Percentiles rank a stretch among this genome's conserved stretches.
Conservation (phyloP, 208 protist genomes). For the Trichomonas tenax region DNA sequence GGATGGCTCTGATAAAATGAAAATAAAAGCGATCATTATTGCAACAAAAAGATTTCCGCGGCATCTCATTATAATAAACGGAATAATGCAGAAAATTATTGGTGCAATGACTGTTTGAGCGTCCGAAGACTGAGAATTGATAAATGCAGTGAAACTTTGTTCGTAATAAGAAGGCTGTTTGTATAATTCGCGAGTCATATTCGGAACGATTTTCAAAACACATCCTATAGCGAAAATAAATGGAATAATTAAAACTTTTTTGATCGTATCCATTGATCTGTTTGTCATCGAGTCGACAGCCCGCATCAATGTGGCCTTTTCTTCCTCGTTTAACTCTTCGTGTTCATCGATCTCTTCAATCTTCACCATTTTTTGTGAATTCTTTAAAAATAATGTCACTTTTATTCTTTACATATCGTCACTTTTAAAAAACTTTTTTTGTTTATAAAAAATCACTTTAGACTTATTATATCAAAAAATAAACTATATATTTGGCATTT, state of each 20-base stretch:
- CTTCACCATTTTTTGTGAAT: no score
- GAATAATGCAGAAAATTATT: not conserved
- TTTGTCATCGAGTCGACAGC: not conserved
- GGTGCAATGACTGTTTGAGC: not conserved
- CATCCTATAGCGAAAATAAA: not conserved
- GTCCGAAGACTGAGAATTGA: not conserved
- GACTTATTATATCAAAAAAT: no score
- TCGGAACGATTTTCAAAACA: not conserved
- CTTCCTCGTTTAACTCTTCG: not conserved
- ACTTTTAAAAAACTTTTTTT: no score
- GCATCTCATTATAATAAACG: not conserved
- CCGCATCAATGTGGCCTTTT: not conserved
- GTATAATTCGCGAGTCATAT: not conserved
- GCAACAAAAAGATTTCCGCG: not conserved
- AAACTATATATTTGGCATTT: no score
- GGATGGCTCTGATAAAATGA: not conserved
- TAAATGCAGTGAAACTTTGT: not conserved
- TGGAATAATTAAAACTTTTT: not conserved
- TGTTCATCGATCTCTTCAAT: not conserved
- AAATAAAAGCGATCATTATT: not conserved
- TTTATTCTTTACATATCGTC: no score
- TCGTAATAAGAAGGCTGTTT: not conserved
- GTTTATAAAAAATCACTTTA: no score
- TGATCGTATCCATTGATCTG: not conserved
- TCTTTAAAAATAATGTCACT: no score